phyloP scores from a whole-genome alignment of 2,329 filamentous ascomycete genomes.

The Aureobasidium sp. region DNA sequence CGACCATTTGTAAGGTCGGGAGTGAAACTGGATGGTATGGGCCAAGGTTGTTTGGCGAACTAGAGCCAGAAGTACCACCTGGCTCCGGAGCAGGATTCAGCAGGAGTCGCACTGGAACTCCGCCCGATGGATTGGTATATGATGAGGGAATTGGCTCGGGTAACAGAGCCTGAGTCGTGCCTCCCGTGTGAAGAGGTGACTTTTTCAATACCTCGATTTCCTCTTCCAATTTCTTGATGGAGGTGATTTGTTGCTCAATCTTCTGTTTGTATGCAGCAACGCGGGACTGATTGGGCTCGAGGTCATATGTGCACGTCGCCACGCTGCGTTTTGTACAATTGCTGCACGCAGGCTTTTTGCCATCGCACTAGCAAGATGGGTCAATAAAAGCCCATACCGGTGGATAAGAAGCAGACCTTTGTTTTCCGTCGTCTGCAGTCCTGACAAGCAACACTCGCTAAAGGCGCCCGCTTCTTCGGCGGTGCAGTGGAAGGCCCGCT shows the following conservation, averaged over 20 bases:
- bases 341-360: constrained; percentile 1
- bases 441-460: constrained; percentile 12
- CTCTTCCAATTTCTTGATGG: background rate
- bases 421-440: constrained; percentile 13
- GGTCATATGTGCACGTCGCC: background rate
- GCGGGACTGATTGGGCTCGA: constrained; percentile 9
- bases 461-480: background rate
- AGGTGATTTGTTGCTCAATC: constrained; percentile 6
- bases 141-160: background rate
- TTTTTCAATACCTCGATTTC: background rate
- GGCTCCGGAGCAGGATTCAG: background rate
- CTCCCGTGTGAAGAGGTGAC: background rate
- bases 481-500: background rate
- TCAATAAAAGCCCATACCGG: background rate
- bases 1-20: background rate
- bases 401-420: background rate
- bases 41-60: background rate
- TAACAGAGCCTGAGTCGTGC: too few relatives aligned
- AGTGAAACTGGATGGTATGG: background rate
- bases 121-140: background rate
- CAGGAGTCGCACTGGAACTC: constrained; percentile 1
- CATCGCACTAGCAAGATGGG: background rate
- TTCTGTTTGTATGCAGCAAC: constrained; percentile 13
- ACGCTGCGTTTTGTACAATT: background rate
- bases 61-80: background rate